These are phyloP conservation scores for Chrysosporium keratinophilum DNA, from an alignment of 2,329 filamentous ascomycete species.

Conservation along the genomic window DNA sequence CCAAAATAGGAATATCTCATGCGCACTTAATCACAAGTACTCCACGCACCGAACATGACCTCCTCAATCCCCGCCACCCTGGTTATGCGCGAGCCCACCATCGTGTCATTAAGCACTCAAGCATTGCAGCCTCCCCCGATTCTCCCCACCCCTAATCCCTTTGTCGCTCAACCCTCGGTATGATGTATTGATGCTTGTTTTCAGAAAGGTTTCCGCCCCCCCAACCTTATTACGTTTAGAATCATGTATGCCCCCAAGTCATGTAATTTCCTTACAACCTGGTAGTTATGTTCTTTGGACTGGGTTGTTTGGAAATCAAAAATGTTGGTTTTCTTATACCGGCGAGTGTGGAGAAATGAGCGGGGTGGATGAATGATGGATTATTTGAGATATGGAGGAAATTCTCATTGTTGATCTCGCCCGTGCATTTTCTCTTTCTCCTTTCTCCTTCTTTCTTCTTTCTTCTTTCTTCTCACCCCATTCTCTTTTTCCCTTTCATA, in stretches of 20 bases:
- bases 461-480: not conserved
- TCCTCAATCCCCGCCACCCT: not conserved
- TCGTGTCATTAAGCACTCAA: slow-evolving; percentile 6
- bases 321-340: slow-evolving; percentile 9
- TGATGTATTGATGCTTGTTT: slow-evolving; percentile 15
- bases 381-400: slow-evolving; percentile 6
- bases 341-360: slow-evolving; percentile 5
- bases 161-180: slow-evolving; percentile 7
- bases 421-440: not conserved
- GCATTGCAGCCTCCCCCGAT: slow-evolving; percentile 3
- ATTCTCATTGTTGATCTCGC: not conserved
- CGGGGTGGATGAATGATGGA: not conserved
- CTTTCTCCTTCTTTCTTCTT: not conserved
- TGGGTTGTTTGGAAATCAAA: slow-evolving; percentile 8
- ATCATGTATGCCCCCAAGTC: slow-evolving; percentile 35
- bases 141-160: not conserved
- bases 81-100: not conserved
- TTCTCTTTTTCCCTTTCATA: not conserved
- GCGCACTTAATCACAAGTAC: not conserved
- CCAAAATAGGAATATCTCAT: not conserved
- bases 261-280: slow-evolving; percentile 28
- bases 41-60: not conserved
- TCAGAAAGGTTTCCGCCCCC: slow-evolving; percentile 17
- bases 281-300: slow-evolving; percentile 9
- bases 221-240: slow-evolving; percentile 22